phyloP scores from a whole-genome alignment of 495 filamentous ascomycete genomes.

The Neurospora sp. region DNA sequence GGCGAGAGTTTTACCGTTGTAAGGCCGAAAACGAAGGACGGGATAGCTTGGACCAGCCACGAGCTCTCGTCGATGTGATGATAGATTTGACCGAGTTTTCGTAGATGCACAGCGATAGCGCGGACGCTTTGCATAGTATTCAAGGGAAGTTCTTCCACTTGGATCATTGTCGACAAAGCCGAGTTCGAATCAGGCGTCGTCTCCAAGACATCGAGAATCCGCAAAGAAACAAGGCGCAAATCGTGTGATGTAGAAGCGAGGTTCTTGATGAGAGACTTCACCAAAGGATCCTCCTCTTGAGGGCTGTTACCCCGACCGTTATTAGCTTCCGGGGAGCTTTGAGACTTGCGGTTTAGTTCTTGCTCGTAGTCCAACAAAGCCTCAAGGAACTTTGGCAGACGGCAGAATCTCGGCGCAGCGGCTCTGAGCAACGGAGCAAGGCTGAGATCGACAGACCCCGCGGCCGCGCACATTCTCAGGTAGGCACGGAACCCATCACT shows the following conservation, averaged over 20 bases:
- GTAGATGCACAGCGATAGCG: slow-evolving; percentile 69
- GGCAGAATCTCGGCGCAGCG: slow-evolving; percentile 51
- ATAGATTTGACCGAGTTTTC: slow-evolving; percentile 58
- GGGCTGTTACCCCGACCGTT: slow-evolving; percentile 25
- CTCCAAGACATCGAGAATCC: slow-evolving; percentile 48
- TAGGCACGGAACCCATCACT: slow-evolving; percentile 47
- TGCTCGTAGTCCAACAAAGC: slow-evolving; percentile 52
- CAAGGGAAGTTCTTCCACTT: slow-evolving; percentile 69
- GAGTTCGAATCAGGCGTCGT: slow-evolving; percentile 26
- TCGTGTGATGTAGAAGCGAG: slow-evolving; percentile 62
- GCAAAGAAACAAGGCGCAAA: slow-evolving; percentile 59
- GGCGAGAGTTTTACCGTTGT: slow-evolving; percentile 73
- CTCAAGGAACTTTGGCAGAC: slow-evolving; percentile 56
- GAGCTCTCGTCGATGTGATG: slow-evolving; percentile 41
- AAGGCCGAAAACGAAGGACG: slow-evolving; percentile 79
- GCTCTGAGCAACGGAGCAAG: slow-evolving; percentile 49
- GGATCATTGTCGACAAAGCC: slow-evolving; percentile 45
- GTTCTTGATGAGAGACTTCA: slow-evolving; percentile 55
- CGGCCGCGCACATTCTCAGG: slow-evolving; percentile 37
- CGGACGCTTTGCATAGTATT: slow-evolving; percentile 59
- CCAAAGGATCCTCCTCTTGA: slow-evolving; percentile 43
- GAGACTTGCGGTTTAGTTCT: slow-evolving; percentile 30
- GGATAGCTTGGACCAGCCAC: slow-evolving; percentile 63
- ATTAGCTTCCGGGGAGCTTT: slow-evolving; percentile 14
- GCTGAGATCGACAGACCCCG: slow-evolving; percentile 39